Conservation (phyloP, 495 filamentous ascomycete species). For the Aspergillus hancockii region DNA sequence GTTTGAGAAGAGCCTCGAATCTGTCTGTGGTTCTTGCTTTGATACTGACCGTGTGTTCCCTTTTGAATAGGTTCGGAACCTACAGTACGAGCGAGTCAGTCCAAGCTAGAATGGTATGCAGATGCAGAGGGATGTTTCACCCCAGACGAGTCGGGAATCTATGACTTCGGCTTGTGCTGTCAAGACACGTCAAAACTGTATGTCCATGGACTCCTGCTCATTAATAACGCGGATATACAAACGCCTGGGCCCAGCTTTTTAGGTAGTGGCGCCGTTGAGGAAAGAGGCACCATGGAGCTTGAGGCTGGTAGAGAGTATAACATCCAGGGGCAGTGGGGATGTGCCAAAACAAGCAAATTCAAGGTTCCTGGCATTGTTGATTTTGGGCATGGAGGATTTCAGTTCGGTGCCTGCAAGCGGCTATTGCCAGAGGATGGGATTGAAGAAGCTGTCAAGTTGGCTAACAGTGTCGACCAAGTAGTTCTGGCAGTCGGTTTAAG, state of each 20-base stretch:
- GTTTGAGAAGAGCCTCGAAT: slow-evolving; percentile 16
- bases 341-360: slow-evolving; percentile 55
- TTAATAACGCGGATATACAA: slow-evolving; percentile 62
- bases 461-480: slow-evolving; percentile 64
- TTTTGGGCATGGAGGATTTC: slow-evolving; percentile 66
- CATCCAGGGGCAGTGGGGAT: slow-evolving; percentile 58
- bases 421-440: slow-evolving; percentile 62
- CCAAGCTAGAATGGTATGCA: slow-evolving; percentile 63
- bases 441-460: slow-evolving; percentile 59
- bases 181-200: slow-evolving; percentile 68
- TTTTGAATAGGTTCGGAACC: slow-evolving; percentile 49
- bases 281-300: slow-evolving; percentile 50
- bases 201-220: slow-evolving; percentile 64
- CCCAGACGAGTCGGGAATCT: slow-evolving; percentile 58
- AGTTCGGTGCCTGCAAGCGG: slow-evolving; percentile 69
- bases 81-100: slow-evolving; percentile 62
- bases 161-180: slow-evolving; percentile 73
- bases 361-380: slow-evolving; percentile 43
- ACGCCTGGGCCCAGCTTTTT: slow-evolving; percentile 58
- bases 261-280: slow-evolving; percentile 56
- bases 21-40: slow-evolving; percentile 13
- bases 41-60: background rate
- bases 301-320: slow-evolving; percentile 57
- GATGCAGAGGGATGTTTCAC: slow-evolving; percentile 49
- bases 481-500: slow-evolving; percentile 74